Base-by-base conservation (phyloP, 495 filamentous ascomycete genomes). In the Aspergillus egyptiacus region DNA sequence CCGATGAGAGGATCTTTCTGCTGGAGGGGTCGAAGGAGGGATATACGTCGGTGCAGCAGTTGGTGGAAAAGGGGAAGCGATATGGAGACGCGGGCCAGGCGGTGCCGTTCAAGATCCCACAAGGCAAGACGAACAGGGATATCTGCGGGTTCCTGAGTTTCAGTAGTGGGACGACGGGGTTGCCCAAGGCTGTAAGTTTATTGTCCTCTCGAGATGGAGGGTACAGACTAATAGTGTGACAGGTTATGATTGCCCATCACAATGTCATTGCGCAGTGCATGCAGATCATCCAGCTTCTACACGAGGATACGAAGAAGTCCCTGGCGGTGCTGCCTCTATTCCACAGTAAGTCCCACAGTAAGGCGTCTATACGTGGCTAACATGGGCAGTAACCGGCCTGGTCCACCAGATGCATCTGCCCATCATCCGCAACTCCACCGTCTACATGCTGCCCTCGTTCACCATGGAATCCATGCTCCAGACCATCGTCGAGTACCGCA, bases 251-350 rank as follows among this genome's bases (percentile, higher is more conserved):
- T 22, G 61, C 78, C 13, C 79, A 83, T 52, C 73, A 76, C 32
- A 83, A 84, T 54, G 72, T 83, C 11, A 83, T 84, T 17, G 78
- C 78, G 1, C 80, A 83, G 59, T 78, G 69, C 44, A 64, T 83
- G 31, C 81, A 83, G 56, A 58, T 83, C 34, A 52, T 70, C 35
- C 63, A 63, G 30, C 61, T 79, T 10, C 77, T 75, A 2, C 65
- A 68, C 2, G 15, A 62, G 18, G 70, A 76, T 24, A 64, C 72
- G 38, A 73, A 64, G 13, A 72, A 67, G 42, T 63, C 77, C 13
- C 58, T 83, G 13, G 79, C 75, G 18, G 71, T 79, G 6, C 62
- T 81, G 4, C 78, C 76, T 6, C 57, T 78, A 15, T 83, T 80
- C 57, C 74, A 80, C 49, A 74, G 62, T 60, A 50, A 27, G 55